Conservation (phyloP, 176 grass and related monocot species). For the Aegilops longissima region DNA sequence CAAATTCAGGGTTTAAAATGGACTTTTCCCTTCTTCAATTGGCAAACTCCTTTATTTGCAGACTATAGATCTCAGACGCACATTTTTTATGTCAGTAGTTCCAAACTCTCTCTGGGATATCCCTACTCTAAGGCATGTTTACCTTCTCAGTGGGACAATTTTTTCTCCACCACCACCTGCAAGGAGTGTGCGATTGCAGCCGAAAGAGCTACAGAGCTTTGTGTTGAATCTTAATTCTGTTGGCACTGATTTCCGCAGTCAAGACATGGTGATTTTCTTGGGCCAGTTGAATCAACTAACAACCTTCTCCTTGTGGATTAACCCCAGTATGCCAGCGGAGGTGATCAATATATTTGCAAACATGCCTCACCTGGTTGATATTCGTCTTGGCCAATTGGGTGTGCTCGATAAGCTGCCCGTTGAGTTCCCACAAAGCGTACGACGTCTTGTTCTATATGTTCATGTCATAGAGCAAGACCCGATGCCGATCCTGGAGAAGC, state of each 20-base stretch:
- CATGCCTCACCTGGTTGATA: background rate
- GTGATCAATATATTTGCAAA: background rate
- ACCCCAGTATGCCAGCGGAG: fast-evolving
- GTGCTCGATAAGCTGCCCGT: background rate
- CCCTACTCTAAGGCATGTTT: background rate
- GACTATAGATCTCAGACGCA: background rate
- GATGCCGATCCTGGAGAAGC: background rate
- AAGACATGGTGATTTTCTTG: too few species aligned
- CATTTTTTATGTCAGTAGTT: background rate
- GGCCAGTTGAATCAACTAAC: background rate
- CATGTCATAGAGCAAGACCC: background rate
- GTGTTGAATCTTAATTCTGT: fast-evolving
- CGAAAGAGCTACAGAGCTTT: too few species aligned
- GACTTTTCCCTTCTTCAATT: background rate
- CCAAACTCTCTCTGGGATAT: constrained; percentile 40
- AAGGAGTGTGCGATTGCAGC: too few species aligned
- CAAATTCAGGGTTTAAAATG: too few species aligned
- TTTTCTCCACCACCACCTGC: background rate
- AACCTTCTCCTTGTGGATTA: background rate
- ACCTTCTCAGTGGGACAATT: background rate
- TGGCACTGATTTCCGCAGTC: too few species aligned
- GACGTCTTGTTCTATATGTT: fast-evolving
- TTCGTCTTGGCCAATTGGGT: background rate
- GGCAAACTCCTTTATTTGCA: background rate
- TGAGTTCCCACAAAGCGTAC: background rate